Evolutionary conservation across 1,139 yeast genomes (phyloP), one percentile per base, ranked within the genome.

Genomic region (Blastobotrys raffinosifermentans): DNA sequence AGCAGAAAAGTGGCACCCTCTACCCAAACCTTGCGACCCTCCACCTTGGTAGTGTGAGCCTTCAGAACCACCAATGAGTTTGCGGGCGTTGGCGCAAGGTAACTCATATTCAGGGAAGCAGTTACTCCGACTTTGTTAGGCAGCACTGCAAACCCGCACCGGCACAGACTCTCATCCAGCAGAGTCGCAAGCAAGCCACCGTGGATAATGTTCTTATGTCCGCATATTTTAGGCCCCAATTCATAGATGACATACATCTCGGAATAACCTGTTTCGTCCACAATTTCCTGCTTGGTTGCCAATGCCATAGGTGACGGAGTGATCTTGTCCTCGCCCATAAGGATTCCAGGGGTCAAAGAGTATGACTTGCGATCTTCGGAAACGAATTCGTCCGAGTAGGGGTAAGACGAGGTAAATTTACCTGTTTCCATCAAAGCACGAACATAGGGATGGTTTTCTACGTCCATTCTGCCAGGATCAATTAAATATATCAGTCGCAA

Each of bases 51-150:
- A 1, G 89, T 87, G 38, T 73, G 67, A 0, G 94, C 95, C 38
- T 70, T 68, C 37, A 91, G 63, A 20, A 84, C 68, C 7, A 87
- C 74, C 4, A 81, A 74, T 14, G 81, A 69, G 41, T 76, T 73
- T 0, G 91, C 82, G 1, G 77, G 76, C 1, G 73, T 68, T 45
- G 85, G 93, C 21, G 74, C 70, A 34, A 67, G 54, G 57, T 84
- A 91, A 43, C 82, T 70, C 13, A 91, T 69, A 11, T 73, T 65
- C 31, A 91, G 65, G 34, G 72, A 71, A 0, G 95, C 98, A 1
- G 98, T 91, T 14, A 91, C 96, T n/a, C 97, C 97, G 38, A 80
- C 70, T 40, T 77, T 74, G 39, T 80, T 76, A 1, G 98, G 97
- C n/a, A 91, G 66, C 21, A 71, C 63, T 4, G 89, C 78, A 55